These are phyloP conservation scores for Xylaria scruposa DNA, from an alignment of 495 filamentous ascomycete species.

Conservation along the genomic window DNA sequence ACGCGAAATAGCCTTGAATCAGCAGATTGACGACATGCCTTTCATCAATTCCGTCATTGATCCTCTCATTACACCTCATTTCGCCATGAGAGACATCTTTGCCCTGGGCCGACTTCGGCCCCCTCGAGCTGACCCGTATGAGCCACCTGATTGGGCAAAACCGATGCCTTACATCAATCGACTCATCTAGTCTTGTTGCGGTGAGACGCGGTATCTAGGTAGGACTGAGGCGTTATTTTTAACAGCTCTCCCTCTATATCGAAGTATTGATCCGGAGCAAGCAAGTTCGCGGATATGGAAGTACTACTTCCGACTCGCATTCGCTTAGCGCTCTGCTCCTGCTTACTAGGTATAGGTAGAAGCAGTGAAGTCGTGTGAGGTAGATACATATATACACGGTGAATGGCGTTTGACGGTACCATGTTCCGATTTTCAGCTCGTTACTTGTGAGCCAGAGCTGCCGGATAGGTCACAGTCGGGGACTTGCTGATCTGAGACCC, in stretches of 20 bases:
- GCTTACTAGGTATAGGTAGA: too few relatives aligned
- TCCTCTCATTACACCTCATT: constrained; percentile 20
- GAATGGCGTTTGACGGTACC: background rate
- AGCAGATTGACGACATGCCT: constrained; percentile 26
- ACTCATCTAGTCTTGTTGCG: constrained; percentile 18
- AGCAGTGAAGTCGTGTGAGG: background rate
- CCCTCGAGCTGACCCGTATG: background rate
- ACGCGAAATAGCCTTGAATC: constrained; percentile 46
- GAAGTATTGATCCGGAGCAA: background rate
- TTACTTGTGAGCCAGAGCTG: constrained; percentile 1
- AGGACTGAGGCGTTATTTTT: background rate
- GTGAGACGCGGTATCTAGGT: background rate
- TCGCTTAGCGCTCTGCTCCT: background rate
- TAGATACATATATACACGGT: background rate
- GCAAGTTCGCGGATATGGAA: constrained; percentile 6
- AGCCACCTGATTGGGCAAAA: constrained; percentile 1
- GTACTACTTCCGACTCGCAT: constrained; percentile 2
- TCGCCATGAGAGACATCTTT: background rate
- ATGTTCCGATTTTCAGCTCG: constrained; percentile 15
- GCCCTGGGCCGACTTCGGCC: constrained; percentile 16
- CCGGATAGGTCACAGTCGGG: background rate
- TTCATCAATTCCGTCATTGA: constrained; percentile 23
- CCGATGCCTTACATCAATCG: background rate
- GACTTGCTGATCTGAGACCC: constrained; percentile 2
- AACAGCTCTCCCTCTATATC: background rate